Percentiles rank a stretch among this genome's conserved stretches.
These are phyloP conservation scores for Monilinia vaccinii-corymbosi DNA, from an alignment of 2,329 filamentous ascomycete genomes.

Conservation along the genomic window DNA sequence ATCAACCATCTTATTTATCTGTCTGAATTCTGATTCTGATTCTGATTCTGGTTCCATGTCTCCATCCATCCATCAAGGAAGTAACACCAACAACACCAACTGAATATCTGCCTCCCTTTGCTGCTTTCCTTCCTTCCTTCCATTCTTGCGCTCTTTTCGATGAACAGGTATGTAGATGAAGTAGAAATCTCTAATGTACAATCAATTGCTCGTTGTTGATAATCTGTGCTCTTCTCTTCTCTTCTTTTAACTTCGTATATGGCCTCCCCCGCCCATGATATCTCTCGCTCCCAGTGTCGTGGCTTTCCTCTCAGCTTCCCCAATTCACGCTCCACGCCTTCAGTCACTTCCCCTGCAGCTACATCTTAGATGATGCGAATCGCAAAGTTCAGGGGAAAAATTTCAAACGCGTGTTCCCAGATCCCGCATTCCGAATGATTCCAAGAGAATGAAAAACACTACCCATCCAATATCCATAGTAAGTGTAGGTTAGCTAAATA, in stretches of 20 bases:
- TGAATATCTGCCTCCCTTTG: background rate
- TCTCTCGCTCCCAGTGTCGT: background rate
- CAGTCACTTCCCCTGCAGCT: background rate
- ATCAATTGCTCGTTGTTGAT: background rate
- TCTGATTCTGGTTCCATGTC: background rate
- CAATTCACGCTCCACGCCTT: background rate
- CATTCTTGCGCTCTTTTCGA: background rate
- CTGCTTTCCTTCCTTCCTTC: background rate
- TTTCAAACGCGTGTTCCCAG: background rate
- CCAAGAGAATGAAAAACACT: background rate
- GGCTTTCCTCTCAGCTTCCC: background rate
- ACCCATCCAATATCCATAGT: constrained; percentile 6
- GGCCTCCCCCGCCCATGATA: background rate
- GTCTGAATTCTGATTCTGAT: background rate
- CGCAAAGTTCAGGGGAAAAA: background rate
- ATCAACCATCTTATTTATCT: background rate
- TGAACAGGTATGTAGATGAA: background rate
- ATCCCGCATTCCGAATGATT: background rate
- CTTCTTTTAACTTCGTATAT: background rate
- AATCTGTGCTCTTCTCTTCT: background rate
- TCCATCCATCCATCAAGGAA: background rate
- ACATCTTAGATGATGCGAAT: background rate
- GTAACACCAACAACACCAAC: background rate
- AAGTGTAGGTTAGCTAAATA: background rate
- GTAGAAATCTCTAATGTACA: background rate